A percentile compares a stretch with the other conserved stretches of the same genome.
These are phyloP conservation scores for Bothriochloa decipiens DNA, from an alignment of 176 grass and related monocot genomes.

Conservation along the genomic window DNA sequence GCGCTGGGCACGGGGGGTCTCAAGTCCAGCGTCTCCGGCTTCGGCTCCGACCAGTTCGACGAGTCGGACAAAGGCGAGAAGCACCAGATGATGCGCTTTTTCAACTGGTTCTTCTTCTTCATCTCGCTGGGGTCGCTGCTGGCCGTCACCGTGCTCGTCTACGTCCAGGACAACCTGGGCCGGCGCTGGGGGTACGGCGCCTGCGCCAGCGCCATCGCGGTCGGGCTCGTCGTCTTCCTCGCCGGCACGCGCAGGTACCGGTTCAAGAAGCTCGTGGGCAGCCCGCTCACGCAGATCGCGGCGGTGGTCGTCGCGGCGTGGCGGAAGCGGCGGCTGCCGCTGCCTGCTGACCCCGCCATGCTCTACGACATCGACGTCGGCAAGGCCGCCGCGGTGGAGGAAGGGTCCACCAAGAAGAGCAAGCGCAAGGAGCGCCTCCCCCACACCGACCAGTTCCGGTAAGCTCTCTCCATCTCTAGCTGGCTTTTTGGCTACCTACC, in stretches of 20 bases:
- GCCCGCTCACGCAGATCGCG: conserved; percentile 85
- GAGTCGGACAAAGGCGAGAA: conserved; percentile 59
- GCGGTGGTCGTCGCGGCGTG: conserved; percentile 67
- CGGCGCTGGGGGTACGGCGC: conserved; percentile 72
- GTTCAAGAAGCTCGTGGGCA: conserved; percentile 84
- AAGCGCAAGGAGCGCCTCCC: conserved; percentile 74
- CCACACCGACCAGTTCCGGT: conserved; percentile 87
- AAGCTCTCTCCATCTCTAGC: background rate
- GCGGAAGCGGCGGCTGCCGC: conserved; percentile 54
- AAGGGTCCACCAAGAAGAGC: conserved; percentile 51
- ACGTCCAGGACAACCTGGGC: conserved; percentile 87
- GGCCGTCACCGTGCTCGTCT: conserved; percentile 85
- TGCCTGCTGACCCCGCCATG: conserved; percentile 59
- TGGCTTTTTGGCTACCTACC: background rate
- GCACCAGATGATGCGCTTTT: conserved; percentile 82
- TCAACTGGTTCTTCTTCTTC: conserved; percentile 99
- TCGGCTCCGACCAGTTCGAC: conserved; percentile 97
- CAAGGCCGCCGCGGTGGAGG: conserved; percentile 29
- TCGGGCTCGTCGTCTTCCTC: conserved; percentile 68
- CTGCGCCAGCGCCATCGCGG: conserved; percentile 58
- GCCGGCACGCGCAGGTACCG: conserved; percentile 71
- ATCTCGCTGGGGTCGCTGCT: conserved; percentile 89
- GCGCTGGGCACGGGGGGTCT: conserved; percentile 77
- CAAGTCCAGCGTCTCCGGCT: conserved; percentile 91
- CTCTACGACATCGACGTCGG: conserved; percentile 58